Evolutionary conservation across 495 filamentous ascomycete genomes (phyloP), one percentile per base, ranked within the genome.

Genomic region (Tuber microsphaerosporum): DNA sequence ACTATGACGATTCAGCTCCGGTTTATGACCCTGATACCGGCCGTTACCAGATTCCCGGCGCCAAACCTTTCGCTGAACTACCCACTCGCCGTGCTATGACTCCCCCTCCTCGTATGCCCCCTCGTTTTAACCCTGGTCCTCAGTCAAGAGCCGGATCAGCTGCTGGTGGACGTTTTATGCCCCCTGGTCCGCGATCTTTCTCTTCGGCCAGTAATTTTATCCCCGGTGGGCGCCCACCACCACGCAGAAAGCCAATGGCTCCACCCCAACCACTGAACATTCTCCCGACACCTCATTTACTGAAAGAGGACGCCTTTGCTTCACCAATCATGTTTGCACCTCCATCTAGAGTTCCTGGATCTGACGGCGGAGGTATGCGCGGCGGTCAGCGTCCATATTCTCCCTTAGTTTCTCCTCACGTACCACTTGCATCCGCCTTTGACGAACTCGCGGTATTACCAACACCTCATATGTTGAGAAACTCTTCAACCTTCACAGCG

Each of bases 41-140:
- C 77, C 87, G 89, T 41, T 96, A 93, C 78, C 88, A 92, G 77
- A 90, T 91, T 85, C 88, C 90, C 17, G 84, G 85, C 26, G 84
- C 86, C 26, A 85, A 85, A 69, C 91, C 91, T 10, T 97, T 90
- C 77, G 92, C 93, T 20, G 89, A 97, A 83, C 93, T 93, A 16
- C 87, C 95, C 4, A 89, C 87, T 75, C 93, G 95, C 81, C 91
- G 95, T 76, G 96, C 95, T 68, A 99, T 99, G 95, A 98, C 96
- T 42, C 95, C 95, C 43, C 96, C 95, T 26, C 94, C 95, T 34
- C 89, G 90, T 20, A 90, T 89, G 71, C 90, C 90, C 45, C 91
- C 93, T 46, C 88, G 92, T 71, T 93, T 92, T 87, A 80, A 71
- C 75, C 83, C 71, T 83, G 86, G 69, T 83, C 88, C 83, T 85